phyloP scores from a whole-genome alignment of 139 green algal species.

The Chlorella vulgaris region DNA sequence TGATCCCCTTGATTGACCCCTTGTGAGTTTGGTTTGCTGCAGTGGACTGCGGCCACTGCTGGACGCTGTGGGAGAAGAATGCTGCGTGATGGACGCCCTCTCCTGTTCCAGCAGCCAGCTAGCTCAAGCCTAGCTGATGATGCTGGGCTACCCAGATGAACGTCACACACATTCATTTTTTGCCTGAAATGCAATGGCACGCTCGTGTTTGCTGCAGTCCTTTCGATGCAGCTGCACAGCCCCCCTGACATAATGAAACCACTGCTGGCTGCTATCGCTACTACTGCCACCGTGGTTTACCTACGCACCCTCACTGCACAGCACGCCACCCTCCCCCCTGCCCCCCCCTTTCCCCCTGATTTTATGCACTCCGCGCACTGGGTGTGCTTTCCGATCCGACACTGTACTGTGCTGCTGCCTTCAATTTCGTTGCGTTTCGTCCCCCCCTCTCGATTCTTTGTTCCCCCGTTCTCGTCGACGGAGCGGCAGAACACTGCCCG shows the following conservation, averaged over 20 bases:
- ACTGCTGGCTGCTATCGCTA: too few relatives aligned
- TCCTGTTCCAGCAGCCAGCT: too few relatives aligned
- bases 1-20: too few relatives aligned
- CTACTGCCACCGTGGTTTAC: too few relatives aligned
- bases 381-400: background rate
- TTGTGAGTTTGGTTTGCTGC: too few relatives aligned
- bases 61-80: conserved; percentile 41
- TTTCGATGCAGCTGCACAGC: background rate
- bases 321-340: background rate
- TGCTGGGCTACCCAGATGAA: too few relatives aligned
- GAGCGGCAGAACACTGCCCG: too few relatives aligned
- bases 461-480: background rate
- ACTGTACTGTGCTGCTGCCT: too few relatives aligned
- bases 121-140: too few relatives aligned
- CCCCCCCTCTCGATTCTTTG: background rate
- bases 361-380: background rate
- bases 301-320: background rate
- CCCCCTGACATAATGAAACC: too few relatives aligned
- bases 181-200: background rate
- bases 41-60: conserved; percentile 39
- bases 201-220: background rate
- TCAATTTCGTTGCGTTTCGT: background rate
- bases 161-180: background rate
- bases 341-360: background rate
- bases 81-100: too few relatives aligned